Evolutionary conservation across 495 filamentous ascomycete species (phyloP).

Genomic region (Antarctomyces pellizariae): DNA sequence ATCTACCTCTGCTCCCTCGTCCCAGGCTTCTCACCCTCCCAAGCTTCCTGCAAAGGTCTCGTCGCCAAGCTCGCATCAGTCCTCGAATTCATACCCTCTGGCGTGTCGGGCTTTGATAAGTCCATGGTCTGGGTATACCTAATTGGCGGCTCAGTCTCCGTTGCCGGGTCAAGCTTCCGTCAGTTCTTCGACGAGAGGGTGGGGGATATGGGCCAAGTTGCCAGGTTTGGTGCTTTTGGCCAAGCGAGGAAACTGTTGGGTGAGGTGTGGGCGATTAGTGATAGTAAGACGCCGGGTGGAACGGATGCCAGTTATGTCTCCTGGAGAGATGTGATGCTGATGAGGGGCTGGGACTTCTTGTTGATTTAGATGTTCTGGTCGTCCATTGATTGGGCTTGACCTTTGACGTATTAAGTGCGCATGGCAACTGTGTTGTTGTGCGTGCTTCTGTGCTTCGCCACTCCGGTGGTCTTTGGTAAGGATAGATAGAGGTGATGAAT

Average conservation of each 20-base stretch:
- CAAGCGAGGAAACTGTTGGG: slow-evolving; percentile 54
- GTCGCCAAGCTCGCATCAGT: slow-evolving; percentile 46
- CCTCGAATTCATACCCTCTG: slow-evolving; percentile 59
- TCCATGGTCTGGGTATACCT: slow-evolving; percentile 85
- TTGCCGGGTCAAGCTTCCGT: slow-evolving; percentile 47
- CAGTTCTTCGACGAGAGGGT: slow-evolving; percentile 47
- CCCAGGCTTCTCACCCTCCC: slow-evolving; percentile 55
- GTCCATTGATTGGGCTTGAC: slow-evolving; percentile 8
- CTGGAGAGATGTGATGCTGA: slow-evolving; percentile 89
- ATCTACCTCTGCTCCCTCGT: slow-evolving; percentile 91
- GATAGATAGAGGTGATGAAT: no score
- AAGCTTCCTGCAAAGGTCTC: slow-evolving; percentile 45
- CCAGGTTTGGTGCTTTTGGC: slow-evolving; percentile 67
- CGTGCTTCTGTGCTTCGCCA: no score
- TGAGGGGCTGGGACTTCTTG: slow-evolving; percentile 79
- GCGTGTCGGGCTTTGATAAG: slow-evolving; percentile 64
- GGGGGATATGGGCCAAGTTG: slow-evolving; percentile 44
- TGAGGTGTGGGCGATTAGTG: slow-evolving; percentile 61
- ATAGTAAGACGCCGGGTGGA: slow-evolving; percentile 20
- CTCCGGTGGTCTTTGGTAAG: no score
- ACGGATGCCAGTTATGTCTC: slow-evolving; percentile 40
- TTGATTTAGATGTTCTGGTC: slow-evolving; percentile 68
- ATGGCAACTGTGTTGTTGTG: no score
- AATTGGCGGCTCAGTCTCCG: slow-evolving; percentile 55
- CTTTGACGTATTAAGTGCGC: slow-evolving; percentile 2